Evolutionary conservation across 805 yeast species (phyloP), one percentile per base, ranked within the genome.

Genomic region (Ogataea salicorniae): DNA sequence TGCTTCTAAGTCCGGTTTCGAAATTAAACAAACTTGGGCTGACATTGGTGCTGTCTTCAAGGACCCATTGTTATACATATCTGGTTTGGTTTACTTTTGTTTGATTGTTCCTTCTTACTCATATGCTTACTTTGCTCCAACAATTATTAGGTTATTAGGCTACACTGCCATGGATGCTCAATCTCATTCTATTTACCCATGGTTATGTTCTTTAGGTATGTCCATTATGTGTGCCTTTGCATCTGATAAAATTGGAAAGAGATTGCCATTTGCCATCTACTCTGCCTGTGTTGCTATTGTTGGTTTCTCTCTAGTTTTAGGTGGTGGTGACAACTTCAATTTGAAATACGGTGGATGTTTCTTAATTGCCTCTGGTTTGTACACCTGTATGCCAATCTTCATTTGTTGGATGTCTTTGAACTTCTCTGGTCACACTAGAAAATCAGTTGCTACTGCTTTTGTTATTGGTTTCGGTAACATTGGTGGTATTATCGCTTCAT

Each of bases 131-230:
- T 84, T 84, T 62, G 83, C 89, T 18, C 81, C 87, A 39, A 71
- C 84, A 31, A 84, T 84, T 60, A 81, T 84, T 60, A 70, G 69
- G 45, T 65, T 75, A 37, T 70, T 84, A 69, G 84, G 85, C 18
- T 74, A 83, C 70, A 75, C 87, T 2, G 82, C 87, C 3, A 84
- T 81, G 57, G 71, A 77, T 47, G 92, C 95, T 9, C 89, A 89
- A 64, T 77, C 84, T 46, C 83, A 83, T 67, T 84, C 95, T 0
- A 87, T 89, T 42, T 90, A 88, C 55, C 95, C 96, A 18, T 89
- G 95, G 91, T 72, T 87, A 38, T 69, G 75, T 29, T 87, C 95
- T 0, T 84, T 88, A 59, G 89, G 84, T 6, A 69, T 77, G 34
- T 77, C 83, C 39, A 81, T 83, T 67, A 57, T 78, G 4, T 52